These are phyloP conservation scores for Erythrophleum ivorense DNA, from an alignment of 331 rosid species.

Conservation along the genomic window DNA sequence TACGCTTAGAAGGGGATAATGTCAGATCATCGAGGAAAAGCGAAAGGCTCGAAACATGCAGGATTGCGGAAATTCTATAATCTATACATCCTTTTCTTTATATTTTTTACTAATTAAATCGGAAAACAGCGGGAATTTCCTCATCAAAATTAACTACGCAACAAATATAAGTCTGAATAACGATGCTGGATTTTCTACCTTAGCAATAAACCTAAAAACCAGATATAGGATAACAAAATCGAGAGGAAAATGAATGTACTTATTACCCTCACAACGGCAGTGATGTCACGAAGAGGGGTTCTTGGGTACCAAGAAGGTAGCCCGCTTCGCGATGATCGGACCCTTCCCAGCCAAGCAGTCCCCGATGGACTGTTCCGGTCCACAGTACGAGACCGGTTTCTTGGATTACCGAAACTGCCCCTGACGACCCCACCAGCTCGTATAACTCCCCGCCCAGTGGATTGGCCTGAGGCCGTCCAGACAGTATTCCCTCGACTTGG, in stretches of 20 bases:
- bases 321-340: constrained; percentile 41
- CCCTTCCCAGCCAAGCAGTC: constrained; percentile 43
- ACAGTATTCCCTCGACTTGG: constrained; percentile 5
- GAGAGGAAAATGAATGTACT: not conserved
- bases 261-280: constrained; percentile 61
- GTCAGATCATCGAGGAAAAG: not conserved
- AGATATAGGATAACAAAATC: not conserved
- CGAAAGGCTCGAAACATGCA: not conserved
- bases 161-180: not conserved
- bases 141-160: not conserved
- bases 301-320: constrained; percentile 90
- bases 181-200: not conserved
- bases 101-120: not conserved
- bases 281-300: constrained; percentile 76
- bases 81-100: not conserved
- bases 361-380: constrained; percentile 40
- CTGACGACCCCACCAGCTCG: constrained; percentile 32
- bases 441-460: constrained; percentile 32
- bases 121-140: not conserved
- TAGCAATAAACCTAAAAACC: not conserved
- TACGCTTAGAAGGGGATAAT: not conserved
- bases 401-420: constrained; percentile 44
- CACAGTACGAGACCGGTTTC: constrained; percentile 11
- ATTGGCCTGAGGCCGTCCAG: constrained; percentile 4
- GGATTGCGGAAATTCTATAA: not conserved